A percentile compares a stretch with the other conserved stretches of the same genome.
These are phyloP conservation scores for Capillidium heterosporum DNA, from an alignment of 371 early-diverging fungal species.

Conservation along the genomic window DNA sequence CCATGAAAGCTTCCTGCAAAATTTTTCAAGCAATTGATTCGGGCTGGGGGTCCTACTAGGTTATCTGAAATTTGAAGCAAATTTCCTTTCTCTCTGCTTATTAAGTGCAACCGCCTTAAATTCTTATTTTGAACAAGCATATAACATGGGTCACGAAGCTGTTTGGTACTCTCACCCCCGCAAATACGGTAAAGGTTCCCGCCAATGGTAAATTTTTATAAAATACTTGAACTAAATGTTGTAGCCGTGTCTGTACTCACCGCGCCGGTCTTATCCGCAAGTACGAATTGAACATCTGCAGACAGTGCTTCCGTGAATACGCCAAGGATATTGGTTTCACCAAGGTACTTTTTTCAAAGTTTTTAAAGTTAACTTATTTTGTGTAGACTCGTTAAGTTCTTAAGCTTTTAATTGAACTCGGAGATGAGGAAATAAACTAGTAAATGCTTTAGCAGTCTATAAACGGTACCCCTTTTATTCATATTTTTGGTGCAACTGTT, in stretches of 20 bases:
- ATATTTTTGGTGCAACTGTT: too few species aligned
- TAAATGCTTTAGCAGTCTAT: too few species aligned
- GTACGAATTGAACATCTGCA: slow-evolving; percentile 97
- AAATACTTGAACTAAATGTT: not conserved
- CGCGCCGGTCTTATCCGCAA: slow-evolving; percentile 99
- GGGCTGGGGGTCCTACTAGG: too few species aligned
- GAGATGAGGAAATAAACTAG: too few species aligned
- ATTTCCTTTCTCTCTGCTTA: not conserved
- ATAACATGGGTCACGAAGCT: slow-evolving; percentile 87
- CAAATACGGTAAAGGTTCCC: slow-evolving; percentile 95
- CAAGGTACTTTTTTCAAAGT: slow-evolving; percentile 30
- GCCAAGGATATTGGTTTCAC: slow-evolving; percentile 96
- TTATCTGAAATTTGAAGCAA: not conserved
- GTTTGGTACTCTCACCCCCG: slow-evolving; percentile 95
- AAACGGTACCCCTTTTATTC: too few species aligned
- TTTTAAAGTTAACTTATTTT: not conserved
- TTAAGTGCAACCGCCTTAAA: not conserved
- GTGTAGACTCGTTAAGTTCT: slow-evolving; percentile 5
- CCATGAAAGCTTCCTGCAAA: too few species aligned
- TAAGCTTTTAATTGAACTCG: too few species aligned
- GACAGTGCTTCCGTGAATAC: slow-evolving; percentile 99
- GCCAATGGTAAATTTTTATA: slow-evolving; percentile 63
- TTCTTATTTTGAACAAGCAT: not conserved
- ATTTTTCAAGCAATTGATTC: too few species aligned
- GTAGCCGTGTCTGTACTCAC: slow-evolving; percentile 94